Evolutionary conservation across 345 rosid genomes (phyloP).

Genomic region (Melastoma malabathricum): DNA sequence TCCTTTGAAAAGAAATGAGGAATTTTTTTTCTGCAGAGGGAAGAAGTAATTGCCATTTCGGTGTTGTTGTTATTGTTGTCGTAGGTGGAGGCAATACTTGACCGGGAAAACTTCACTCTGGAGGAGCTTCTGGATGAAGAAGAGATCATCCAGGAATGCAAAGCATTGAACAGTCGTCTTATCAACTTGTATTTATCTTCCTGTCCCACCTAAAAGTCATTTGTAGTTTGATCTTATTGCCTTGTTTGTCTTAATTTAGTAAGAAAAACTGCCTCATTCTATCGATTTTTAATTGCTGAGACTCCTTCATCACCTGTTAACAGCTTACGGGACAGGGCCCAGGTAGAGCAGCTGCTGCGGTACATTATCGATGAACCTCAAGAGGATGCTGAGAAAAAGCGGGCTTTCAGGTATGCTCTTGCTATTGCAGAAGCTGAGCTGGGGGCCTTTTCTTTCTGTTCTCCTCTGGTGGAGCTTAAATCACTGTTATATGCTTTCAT

Average conservation of each 20-base stretch:
- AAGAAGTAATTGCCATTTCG: not conserved
- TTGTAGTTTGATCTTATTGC: not conserved
- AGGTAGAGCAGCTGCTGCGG: conserved; percentile 82
- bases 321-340: conserved; percentile 82
- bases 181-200: conserved; percentile 61
- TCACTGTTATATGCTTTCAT: not conserved
- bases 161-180: conserved; percentile 90
- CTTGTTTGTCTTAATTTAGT: not conserved
- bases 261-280: not conserved
- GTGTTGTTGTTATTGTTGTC: not conserved
- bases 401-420: conserved; percentile 61
- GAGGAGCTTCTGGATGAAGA: conserved; percentile 99
- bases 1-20: too few relatives aligned
- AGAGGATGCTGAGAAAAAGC: conserved; percentile 77
- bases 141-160: conserved; percentile 99
- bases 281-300: not conserved
- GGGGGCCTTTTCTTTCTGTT: not conserved
- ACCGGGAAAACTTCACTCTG: conserved; percentile 83
- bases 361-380: conserved; percentile 73
- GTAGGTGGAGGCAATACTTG: conserved; percentile 80
- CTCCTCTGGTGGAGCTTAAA: too few relatives aligned
- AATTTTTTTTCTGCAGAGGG: too few relatives aligned
- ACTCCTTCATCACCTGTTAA: conserved; percentile 7
- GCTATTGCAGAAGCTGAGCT: not conserved
- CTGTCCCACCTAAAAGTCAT: not conserved